Evolutionary conservation across 169 alveolate genomes (phyloP).

Genomic region (Babesia ovata): DNA sequence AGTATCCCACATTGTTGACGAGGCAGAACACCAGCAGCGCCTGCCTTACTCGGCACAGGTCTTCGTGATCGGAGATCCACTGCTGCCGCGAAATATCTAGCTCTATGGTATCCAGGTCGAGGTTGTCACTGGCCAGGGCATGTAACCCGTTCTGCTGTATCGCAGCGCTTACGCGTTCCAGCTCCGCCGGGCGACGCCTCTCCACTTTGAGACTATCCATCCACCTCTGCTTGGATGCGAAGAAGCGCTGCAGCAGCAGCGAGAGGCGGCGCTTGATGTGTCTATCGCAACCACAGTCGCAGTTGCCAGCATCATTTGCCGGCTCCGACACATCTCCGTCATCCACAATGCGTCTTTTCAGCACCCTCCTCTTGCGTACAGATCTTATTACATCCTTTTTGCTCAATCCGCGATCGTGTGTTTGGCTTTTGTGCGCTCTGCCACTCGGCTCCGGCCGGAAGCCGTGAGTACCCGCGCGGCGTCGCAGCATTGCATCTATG

Average conservation of each 20-base stretch:
- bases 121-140: constrained; percentile 17
- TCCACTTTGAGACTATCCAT: constrained; percentile 9
- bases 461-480: neutral
- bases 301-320: constrained; percentile 9
- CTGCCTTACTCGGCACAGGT: constrained; percentile 23
- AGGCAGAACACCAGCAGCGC: constrained; percentile 60
- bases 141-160: constrained; percentile 32
- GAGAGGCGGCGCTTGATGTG: constrained; percentile 20
- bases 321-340: neutral
- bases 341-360: neutral
- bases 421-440: neutral
- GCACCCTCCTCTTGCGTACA: neutral
- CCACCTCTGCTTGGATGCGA: constrained; percentile 44
- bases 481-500: neutral
- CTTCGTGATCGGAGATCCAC: constrained; percentile 39
- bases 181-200: constrained; percentile 27
- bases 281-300: constrained; percentile 61
- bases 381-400: neutral
- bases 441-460: neutral
- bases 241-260: constrained; percentile 32
- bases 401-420: neutral
- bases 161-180: constrained; percentile 17
- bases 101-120: constrained; percentile 51
- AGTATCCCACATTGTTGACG: constrained; percentile 66
- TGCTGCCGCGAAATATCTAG: constrained; percentile 62